phyloP scores from a whole-genome alignment of 192 early-diverging fungal genomes.

The Coemansia sp. region DNA sequence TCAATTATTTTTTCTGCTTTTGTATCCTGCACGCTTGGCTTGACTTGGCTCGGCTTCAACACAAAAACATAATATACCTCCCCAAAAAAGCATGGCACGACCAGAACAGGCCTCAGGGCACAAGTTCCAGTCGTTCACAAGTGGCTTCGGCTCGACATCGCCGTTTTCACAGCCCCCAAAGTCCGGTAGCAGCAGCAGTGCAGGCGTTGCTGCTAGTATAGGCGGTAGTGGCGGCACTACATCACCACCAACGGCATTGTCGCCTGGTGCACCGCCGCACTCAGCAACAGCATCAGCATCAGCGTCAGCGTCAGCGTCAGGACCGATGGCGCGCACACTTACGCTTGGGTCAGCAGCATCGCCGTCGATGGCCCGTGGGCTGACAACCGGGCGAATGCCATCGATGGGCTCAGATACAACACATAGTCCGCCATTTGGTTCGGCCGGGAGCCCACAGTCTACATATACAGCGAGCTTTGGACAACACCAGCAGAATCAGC shows the following conservation, averaged over 20 bases:
- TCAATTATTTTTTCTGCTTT: background rate
- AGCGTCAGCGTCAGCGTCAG: too few relatives aligned
- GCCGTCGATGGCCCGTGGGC: slow-evolving; percentile 5
- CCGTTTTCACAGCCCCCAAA: slow-evolving; percentile 51
- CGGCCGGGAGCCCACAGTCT: background rate
- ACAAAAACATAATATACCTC: background rate
- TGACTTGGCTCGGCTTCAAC: too few relatives aligned
- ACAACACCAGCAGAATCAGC: background rate
- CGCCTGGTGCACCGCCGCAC: slow-evolving; percentile 10
- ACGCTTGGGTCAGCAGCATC: background rate
- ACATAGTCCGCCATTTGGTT: background rate
- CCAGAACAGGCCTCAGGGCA: slow-evolving; percentile 39
- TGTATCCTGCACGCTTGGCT: too few relatives aligned
- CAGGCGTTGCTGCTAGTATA: background rate
- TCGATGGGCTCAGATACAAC: background rate
- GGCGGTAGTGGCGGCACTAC: background rate
- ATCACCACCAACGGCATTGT: background rate
- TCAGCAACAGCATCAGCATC: background rate
- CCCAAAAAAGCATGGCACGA: slow-evolving; percentile 17
- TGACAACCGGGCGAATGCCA: slow-evolving; percentile 4
- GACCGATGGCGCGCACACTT: background rate
- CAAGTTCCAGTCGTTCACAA: slow-evolving; percentile 33
- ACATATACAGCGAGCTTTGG: background rate
- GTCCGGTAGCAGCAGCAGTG: background rate
- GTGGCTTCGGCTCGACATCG: slow-evolving; percentile 25